Percentiles rank a stretch among this genome's conserved stretches.
Evolutionary conservation across 2,329 filamentous ascomycete species (phyloP).

Genomic region (Arthrobotrys conoides): DNA sequence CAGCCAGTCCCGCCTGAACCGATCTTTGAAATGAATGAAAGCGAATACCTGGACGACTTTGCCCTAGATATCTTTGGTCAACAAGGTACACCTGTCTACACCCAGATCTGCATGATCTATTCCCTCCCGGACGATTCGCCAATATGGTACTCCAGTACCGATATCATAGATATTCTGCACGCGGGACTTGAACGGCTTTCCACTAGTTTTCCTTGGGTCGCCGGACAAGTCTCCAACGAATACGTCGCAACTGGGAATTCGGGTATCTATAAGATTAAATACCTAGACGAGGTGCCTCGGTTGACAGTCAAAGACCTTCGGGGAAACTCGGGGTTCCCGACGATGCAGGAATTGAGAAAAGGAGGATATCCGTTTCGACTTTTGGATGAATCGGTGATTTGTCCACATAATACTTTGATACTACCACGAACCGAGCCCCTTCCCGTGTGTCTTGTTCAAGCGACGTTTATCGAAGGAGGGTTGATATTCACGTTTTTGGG

Average conservation of each 20-base stretch:
- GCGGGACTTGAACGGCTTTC: constrained; percentile 67
- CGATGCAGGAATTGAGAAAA: constrained; percentile 67
- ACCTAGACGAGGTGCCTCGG: constrained; percentile 64
- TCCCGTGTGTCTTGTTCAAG: constrained; percentile 70
- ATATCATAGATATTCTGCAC: constrained; percentile 62
- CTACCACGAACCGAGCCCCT: constrained; percentile 63
- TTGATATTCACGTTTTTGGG: constrained; percentile 70
- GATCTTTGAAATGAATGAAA: constrained; percentile 17
- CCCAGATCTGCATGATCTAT: constrained; percentile 49
- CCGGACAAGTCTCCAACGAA: constrained; percentile 69
- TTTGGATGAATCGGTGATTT: constrained; percentile 69
- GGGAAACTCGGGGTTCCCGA: constrained; percentile 66
- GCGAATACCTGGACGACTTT: constrained; percentile 41
- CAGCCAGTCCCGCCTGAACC: constrained; percentile 40
- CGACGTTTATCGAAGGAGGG: constrained; percentile 70
- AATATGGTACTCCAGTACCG: constrained; percentile 23
- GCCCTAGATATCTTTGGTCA: constrained; percentile 54
- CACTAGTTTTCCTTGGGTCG: constrained; percentile 69
- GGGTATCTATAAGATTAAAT: constrained; percentile 68
- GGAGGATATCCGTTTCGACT: constrained; percentile 69
- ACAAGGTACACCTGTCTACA: constrained; percentile 47
- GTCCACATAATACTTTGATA: constrained; percentile 68
- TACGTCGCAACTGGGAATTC: constrained; percentile 63
- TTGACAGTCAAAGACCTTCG: constrained; percentile 69
- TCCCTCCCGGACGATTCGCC: constrained; percentile 38